phyloP scores from a whole-genome alignment of 2,329 filamentous ascomycete genomes.

The Xylogone sp. region DNA sequence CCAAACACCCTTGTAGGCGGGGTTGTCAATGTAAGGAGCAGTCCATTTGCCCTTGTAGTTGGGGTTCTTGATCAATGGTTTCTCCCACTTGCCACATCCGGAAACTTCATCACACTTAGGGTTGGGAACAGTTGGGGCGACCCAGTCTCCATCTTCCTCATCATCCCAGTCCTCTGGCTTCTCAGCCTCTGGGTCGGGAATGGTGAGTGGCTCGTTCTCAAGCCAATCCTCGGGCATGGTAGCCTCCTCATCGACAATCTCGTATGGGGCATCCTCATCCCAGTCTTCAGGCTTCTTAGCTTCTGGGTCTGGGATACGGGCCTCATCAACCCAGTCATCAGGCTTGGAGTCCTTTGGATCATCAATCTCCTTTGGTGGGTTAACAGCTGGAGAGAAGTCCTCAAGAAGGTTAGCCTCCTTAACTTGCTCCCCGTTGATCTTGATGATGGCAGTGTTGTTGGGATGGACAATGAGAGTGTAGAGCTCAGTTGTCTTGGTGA shows the following conservation, averaged over 20 bases:
- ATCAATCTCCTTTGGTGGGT: conserved; percentile 91
- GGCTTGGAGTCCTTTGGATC: conserved; percentile 93
- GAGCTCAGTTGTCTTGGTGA: conserved; percentile 87
- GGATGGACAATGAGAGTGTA: conserved; percentile 97
- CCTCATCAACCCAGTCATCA: conserved; percentile 90
- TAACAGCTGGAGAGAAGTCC: conserved; percentile 90
- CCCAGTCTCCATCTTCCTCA: conserved; percentile 98
- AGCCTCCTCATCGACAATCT: conserved; percentile 92
- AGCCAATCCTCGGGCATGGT: conserved; percentile 95
- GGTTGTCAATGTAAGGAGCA: conserved; percentile 92
- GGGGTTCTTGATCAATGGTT: conserved; percentile 91
- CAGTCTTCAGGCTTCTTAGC: conserved; percentile 97
- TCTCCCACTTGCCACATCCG: conserved; percentile 90
- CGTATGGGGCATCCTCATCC: conserved; percentile 96
- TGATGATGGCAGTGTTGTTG: conserved; percentile 91
- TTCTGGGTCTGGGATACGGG: conserved; percentile 86
- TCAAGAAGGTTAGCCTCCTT: conserved; percentile 91
- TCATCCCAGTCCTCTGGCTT: conserved; percentile 99
- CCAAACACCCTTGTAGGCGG: conserved; percentile 96
- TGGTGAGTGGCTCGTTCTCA: conserved; percentile 75
- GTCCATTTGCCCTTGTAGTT: conserved; percentile 99
- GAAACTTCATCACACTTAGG: conserved; percentile 91
- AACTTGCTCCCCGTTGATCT: conserved; percentile 83
- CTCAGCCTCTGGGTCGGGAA: conserved; percentile 89
- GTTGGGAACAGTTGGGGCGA: conserved; percentile 86